A percentile compares a stretch with the other conserved stretches of the same genome.
Conservation (phyloP, 768 basidiomycete species). For the Boletus coccyginus region DNA sequence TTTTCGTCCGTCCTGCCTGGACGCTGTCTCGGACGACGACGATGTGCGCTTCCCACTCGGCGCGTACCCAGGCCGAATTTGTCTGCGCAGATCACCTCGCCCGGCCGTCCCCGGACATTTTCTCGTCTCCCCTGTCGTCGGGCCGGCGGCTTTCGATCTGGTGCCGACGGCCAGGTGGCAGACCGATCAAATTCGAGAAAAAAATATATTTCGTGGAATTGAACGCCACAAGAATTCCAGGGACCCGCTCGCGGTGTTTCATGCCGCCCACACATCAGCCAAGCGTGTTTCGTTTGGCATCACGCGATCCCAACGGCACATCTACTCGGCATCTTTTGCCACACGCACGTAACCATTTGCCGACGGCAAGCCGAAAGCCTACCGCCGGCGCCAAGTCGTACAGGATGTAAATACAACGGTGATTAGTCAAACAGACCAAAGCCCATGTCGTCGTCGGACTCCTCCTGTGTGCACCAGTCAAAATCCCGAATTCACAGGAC, state of each 20-base stretch:
- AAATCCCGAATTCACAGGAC: background rate
- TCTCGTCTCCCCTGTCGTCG: slow-evolving; percentile 21
- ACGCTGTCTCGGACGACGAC: slow-evolving; percentile 10
- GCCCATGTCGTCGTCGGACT: slow-evolving; percentile 98
- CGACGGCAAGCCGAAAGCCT: slow-evolving; percentile 23
- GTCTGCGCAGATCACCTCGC: slow-evolving; percentile 26
- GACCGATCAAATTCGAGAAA: slow-evolving; percentile 11
- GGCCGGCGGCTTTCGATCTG: slow-evolving; percentile 35
- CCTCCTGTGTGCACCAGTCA: slow-evolving; percentile 53
- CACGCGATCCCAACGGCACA: background rate
- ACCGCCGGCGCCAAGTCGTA: slow-evolving; percentile 18
- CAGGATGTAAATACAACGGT: background rate
- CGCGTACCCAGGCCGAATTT: slow-evolving; percentile 8
- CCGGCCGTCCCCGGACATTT: slow-evolving; percentile 28
- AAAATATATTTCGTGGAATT: background rate
- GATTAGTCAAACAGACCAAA: slow-evolving; percentile 95
- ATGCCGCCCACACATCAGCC: background rate
- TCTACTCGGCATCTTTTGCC: slow-evolving; percentile 20
- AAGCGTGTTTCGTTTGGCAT: background rate
- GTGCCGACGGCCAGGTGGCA: slow-evolving; percentile 19
- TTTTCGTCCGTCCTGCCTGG: background rate
- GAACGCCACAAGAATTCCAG: background rate
- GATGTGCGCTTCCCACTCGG: slow-evolving; percentile 3
- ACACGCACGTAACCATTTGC: slow-evolving; percentile 13
- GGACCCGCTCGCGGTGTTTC: background rate